Evolutionary conservation across 1,284 basidiomycete genomes (phyloP), one percentile per base, ranked within the genome.

Genomic region (Puccinia hordei): DNA sequence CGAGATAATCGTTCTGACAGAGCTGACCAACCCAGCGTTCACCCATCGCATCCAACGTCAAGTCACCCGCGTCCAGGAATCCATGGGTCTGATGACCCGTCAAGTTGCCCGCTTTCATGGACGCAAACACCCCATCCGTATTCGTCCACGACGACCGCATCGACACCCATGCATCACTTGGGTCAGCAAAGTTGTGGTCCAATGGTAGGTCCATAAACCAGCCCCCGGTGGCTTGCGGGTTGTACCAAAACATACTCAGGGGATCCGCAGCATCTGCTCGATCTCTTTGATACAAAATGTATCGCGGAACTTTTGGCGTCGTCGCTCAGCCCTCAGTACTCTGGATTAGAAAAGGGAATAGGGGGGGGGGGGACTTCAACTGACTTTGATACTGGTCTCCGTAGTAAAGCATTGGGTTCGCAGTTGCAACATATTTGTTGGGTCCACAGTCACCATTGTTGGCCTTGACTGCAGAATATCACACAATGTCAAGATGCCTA

Each of bases 191-290:
- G 88, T 91, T 90, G 82, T 89, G 88, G 87, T 99, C 96, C 68
- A 98, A 89, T 1, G 92, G 86, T 65, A 92, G 86, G 69, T 90
- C 91, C 85, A 95, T 90, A 95, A 94, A 98, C 89, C 92, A 99
- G 69, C 93, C 93, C 80, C 96, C 96, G 24, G 88, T 87, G 71
- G 91, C 89, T 5, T 90, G 88, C 15, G 94, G 90, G 85, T 98
- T 89, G 86, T 98, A 99, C 94, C 94, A 99, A 88, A 99, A 96
- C 93, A 99, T 95, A 84, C 90, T 91, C 90, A 91, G 94, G 0
- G 96, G 96, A 82, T 99, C 96, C 24, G 91, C 87, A 0, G 94
- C 91, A 84, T 98, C 95, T 49, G 84, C 84, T 83, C 92, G 93
- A 85, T 99, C 96, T 81, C 96, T 93, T 87, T 99, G 96, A 90